A percentile compares a stretch with the other conserved stretches of the same genome.
phyloP scores from a whole-genome alignment of 768 basidiomycete genomes.

The Rhodosporidiobolus sp. region DNA sequence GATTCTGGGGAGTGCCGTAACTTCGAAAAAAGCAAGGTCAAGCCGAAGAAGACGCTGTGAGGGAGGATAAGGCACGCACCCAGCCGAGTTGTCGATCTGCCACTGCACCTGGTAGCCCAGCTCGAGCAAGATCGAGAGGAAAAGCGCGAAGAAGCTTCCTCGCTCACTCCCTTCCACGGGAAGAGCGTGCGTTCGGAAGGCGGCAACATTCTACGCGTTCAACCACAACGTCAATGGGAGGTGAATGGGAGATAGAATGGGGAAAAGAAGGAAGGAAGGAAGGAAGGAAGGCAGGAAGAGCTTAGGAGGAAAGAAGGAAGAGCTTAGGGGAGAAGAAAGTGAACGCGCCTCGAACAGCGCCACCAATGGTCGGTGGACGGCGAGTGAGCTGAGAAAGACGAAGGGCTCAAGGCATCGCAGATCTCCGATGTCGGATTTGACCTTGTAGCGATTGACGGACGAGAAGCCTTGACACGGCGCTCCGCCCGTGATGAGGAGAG shows the following conservation, averaged over 20 bases:
- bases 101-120: conserved; percentile 12
- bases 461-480: conserved; percentile 9
- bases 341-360: not conserved
- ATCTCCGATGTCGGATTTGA: not conserved
- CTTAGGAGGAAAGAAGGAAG: too few species aligned
- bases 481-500: not conserved
- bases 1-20: conserved; percentile 9
- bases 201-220: conserved; percentile 17
- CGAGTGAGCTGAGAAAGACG: not conserved
- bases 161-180: not conserved
- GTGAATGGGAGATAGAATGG: too few species aligned
- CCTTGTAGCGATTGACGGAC: not conserved
- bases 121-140: not conserved
- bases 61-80: not conserved
- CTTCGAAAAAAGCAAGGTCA: not conserved
- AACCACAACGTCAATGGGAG: too few species aligned
- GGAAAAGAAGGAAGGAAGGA: too few species aligned
- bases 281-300: too few species aligned
- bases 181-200: conserved; percentile 3
- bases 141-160: conserved; percentile 4
- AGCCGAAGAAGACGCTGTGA: too few species aligned
- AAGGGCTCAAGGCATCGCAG: conserved; percentile 1
- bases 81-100: conserved; percentile 5
- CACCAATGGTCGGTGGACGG: not conserved
- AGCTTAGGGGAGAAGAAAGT: too few species aligned